A percentile compares a stretch with the other conserved stretches of the same genome.
These are phyloP conservation scores for Eutypa lata DNA, from an alignment of 2,329 filamentous ascomycete species.

Conservation along the genomic window DNA sequence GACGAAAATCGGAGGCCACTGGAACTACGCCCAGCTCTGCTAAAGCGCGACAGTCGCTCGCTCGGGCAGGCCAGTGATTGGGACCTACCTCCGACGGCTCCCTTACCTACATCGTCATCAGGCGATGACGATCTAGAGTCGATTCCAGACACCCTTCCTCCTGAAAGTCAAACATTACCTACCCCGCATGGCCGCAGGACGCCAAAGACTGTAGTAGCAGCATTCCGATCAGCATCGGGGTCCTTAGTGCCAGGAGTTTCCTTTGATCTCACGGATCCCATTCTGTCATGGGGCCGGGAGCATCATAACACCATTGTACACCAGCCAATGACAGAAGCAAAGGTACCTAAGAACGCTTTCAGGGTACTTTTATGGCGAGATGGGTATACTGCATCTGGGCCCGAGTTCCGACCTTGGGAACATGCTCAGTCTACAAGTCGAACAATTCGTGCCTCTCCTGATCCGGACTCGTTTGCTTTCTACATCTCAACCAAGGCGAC, in stretches of 20 bases:
- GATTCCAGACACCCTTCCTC: conserved; percentile 35
- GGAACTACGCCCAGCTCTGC: conserved; percentile 13
- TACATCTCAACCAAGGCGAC: conserved; percentile 78
- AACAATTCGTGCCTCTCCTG: conserved; percentile 29
- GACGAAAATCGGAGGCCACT: conserved; percentile 13
- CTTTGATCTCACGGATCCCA: conserved; percentile 62
- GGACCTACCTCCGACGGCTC: conserved; percentile 21
- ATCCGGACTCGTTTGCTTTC: conserved; percentile 59
- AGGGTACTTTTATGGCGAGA: conserved; percentile 73
- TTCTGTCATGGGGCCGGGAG: conserved; percentile 76
- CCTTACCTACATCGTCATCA: conserved; percentile 9
- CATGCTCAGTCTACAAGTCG: conserved; percentile 42
- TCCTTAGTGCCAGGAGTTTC: conserved; percentile 64
- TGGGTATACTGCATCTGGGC: conserved; percentile 56
- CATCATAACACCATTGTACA: conserved; percentile 67
- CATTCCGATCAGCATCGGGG: conserved; percentile 60
- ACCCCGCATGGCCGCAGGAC: conserved; percentile 29
- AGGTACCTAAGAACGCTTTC: conserved; percentile 79
- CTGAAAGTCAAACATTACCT: conserved; percentile 34
- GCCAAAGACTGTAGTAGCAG: conserved; percentile 53
- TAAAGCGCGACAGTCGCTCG: conserved; percentile 20
- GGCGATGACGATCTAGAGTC: conserved; percentile 26
- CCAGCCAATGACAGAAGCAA: conserved; percentile 58
- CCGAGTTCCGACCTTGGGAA: conserved; percentile 51
- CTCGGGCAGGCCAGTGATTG: conserved; percentile 25